Conservation (phyloP, 257 asterid species). For the Jacaranda mimosifolia region DNA sequence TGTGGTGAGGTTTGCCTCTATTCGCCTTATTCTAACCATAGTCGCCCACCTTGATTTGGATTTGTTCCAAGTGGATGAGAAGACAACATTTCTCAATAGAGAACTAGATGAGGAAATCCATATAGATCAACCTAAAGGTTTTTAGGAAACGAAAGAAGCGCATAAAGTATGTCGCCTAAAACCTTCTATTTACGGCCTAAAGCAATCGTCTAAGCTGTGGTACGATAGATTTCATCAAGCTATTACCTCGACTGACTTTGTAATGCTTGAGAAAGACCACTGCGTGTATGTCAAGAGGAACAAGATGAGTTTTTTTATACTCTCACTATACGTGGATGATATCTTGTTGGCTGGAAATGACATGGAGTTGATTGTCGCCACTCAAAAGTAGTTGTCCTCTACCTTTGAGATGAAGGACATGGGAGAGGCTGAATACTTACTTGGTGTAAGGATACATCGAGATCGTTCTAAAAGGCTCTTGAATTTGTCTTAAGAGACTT, state of each 20-base stretch:
- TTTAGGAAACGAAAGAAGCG: background rate
- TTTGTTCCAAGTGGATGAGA: too few relatives aligned
- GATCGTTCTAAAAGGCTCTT: background rate
- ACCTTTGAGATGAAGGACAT: background rate
- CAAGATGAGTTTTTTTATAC: background rate
- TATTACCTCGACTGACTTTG: background rate
- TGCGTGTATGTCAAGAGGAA: background rate
- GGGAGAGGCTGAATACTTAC: background rate
- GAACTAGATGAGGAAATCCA: background rate
- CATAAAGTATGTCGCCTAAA: background rate
- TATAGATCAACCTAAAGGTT: background rate
- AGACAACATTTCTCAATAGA: background rate
- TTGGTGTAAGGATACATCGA: background rate
- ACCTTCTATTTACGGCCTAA: background rate
- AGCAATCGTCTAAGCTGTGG: background rate
- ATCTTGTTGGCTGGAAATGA: background rate
- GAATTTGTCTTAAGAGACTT: background rate
- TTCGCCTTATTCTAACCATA: background rate
- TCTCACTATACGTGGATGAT: background rate
- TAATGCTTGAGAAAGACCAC: background rate
- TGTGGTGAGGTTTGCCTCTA: background rate
- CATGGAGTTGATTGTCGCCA: background rate
- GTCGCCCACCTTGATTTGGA: background rate
- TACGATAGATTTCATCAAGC: background rate
- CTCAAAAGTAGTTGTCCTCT: background rate